A percentile compares a stretch with the other conserved stretches of the same genome.
Conservation (phyloP, 2,329 filamentous ascomycete genomes). For the Xylariales sp. region DNA sequence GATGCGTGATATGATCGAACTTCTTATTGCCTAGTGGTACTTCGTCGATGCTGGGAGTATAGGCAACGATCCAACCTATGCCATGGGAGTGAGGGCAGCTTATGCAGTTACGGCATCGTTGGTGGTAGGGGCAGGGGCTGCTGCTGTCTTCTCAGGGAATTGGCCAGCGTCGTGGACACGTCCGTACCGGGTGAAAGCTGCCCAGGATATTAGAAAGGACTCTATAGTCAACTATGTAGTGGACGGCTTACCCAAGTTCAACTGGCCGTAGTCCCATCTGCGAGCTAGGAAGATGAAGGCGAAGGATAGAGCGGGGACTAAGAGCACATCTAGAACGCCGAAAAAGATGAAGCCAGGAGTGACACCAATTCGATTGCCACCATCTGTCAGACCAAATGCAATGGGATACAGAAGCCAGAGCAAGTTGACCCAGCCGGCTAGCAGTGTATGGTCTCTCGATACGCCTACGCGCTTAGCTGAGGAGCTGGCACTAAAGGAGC, state of each 20-base stretch:
- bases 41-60: not conserved
- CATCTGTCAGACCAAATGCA: conserved; percentile 64
- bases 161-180: conserved; percentile 57
- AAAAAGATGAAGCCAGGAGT: conserved; percentile 63
- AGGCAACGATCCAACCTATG: not conserved
- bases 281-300: conserved; percentile 58
- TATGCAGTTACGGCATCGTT: conserved; percentile 41
- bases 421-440: conserved; percentile 62
- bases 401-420: conserved; percentile 67
- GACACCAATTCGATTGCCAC: conserved; percentile 62
- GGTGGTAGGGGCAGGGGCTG: conserved; percentile 38
- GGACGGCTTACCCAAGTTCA: conserved; percentile 56
- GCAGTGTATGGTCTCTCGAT: conserved; percentile 57
- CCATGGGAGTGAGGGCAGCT: not conserved
- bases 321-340: conserved; percentile 63
- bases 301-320: conserved; percentile 58
- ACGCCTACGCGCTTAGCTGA: conserved; percentile 57
- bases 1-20: not conserved
- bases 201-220: conserved; percentile 8
- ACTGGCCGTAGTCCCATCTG: conserved; percentile 62
- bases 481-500: conserved; percentile 55
- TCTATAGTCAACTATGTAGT: not conserved
- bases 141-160: conserved; percentile 59
- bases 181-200: conserved; percentile 65
- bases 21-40: not conserved